phyloP scores from a whole-genome alignment of 2,329 filamentous ascomycete genomes.

The Raffaelea ambrosiae region DNA sequence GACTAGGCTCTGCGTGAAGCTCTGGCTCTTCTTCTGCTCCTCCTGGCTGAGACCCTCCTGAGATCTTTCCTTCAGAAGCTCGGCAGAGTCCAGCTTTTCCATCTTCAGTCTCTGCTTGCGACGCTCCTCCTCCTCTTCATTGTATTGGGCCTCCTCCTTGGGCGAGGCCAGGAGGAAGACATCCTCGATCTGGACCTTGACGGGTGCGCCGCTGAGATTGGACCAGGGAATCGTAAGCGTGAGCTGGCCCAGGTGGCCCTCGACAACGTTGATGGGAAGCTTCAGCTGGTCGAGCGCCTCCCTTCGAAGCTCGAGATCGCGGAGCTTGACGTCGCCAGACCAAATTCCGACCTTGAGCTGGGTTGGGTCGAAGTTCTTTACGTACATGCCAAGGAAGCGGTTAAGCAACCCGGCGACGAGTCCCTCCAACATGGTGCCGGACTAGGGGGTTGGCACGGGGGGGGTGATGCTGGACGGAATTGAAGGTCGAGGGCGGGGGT shows the following conservation, averaged over 20 bases:
- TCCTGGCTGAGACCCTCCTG: constrained; percentile 90
- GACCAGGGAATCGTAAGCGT: constrained; percentile 96
- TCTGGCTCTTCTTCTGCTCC: constrained; percentile 95
- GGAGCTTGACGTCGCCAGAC: constrained; percentile 95
- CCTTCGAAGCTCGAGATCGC: constrained; percentile 81
- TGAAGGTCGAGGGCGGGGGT: no score
- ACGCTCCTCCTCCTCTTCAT: constrained; percentile 84
- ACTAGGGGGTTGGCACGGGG: constrained; percentile 17
- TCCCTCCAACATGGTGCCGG: constrained; percentile 82
- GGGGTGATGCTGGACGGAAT: no score
- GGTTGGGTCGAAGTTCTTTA: constrained; percentile 97
- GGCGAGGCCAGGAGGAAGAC: constrained; percentile 92
- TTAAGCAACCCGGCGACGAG: constrained; percentile 96
- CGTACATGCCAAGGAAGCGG: constrained; percentile 99
- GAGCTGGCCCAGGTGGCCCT: constrained; percentile 86
- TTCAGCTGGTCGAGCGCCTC: constrained; percentile 97
- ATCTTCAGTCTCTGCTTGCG: constrained; percentile 90
- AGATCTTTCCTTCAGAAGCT: constrained; percentile 84
- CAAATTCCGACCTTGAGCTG: constrained; percentile 98
- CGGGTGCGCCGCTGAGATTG: constrained; percentile 86
- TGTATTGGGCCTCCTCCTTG: constrained; percentile 88
- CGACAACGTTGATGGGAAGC: constrained; percentile 90
- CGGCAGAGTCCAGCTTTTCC: constrained; percentile 95
- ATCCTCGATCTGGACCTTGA: constrained; percentile 93
- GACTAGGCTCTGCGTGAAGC: constrained; percentile 88